Evolutionary conservation across 148 eudicot genomes (phyloP), one percentile per base, ranked within the genome.

Genomic region (Polygonum aviculare): DNA sequence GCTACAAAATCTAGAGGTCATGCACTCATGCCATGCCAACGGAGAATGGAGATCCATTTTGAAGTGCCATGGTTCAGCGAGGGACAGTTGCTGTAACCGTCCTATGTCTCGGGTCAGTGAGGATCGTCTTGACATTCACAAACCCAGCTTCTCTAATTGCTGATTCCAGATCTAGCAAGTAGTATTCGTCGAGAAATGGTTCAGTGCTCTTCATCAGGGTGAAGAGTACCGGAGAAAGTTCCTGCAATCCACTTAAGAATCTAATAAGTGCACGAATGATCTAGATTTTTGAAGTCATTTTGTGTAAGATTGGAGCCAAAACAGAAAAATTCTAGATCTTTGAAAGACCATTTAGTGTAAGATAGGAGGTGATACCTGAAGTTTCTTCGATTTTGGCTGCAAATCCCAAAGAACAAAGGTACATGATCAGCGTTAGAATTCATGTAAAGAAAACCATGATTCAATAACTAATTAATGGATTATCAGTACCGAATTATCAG

Each of bases 171-270:
- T 94, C 96, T 26, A 87, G 84, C 77, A 94, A 86, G 83, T 94
- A 92, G 82, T 94, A 94, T 81, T 94, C 98, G 54, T 94, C 98
- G 59, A 94, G 84, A 82, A 88, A 94, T 47, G 97, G 98, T 81
- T 94, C 98, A 0, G 97, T 94, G 87, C 97, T 94, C 93, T 94
- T 94, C 98, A 94, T 92, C 76, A 94, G 80, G 22, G 98, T 94
- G 76, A 94, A 94, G 44, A 94, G 84, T 40, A 94, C 97, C 0
- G 98, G 98, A 62, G 98, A 87, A 12, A 94, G 80, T 73, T 94
- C 95, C 98, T 92, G 87, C 36, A 86, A 74, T 7, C 45, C 36
- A 44, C 12, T 67, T 67, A 63, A 11, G 39, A 15, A 31, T 8
- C 63, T 57, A 21, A 19, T 26, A 3, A 1, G 12, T 22, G 33